These are phyloP conservation scores for Aureobasidium sp. DNA, from an alignment of 2,329 filamentous ascomycete species.

Conservation along the genomic window DNA sequence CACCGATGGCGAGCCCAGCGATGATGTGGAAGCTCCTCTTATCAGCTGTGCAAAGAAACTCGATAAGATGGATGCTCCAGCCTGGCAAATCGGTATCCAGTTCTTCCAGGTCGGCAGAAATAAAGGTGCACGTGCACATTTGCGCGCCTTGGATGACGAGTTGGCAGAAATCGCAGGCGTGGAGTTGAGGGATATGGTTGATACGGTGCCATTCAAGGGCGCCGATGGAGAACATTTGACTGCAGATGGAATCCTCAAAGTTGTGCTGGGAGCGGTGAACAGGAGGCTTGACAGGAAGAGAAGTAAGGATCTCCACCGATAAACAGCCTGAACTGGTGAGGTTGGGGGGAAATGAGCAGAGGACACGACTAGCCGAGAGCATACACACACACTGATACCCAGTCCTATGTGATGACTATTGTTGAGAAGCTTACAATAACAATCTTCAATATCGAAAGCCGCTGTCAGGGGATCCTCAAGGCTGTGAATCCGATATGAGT, in stretches of 20 bases:
- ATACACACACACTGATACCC: background rate
- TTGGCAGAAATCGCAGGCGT: conserved; percentile 47
- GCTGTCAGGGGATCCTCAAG: too few relatives aligned
- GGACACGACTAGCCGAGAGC: background rate
- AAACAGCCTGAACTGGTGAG: background rate
- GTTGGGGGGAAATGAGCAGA: too few relatives aligned
- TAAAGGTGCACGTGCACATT: conserved; percentile 51
- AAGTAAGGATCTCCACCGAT: conserved; percentile 22
- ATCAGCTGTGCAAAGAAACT: conserved; percentile 60
- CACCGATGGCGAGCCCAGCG: conserved; percentile 75
- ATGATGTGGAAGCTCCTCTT: conserved; percentile 68
- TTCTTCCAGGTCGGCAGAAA: conserved; percentile 92
- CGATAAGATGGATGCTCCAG: conserved; percentile 59
- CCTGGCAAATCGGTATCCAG: conserved; percentile 82
- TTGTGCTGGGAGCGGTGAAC: conserved; percentile 70
- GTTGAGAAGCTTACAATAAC: too few relatives aligned
- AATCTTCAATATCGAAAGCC: too few relatives aligned
- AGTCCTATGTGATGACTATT: background rate
- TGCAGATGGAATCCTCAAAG: conserved; percentile 68
- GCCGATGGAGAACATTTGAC: conserved; percentile 48
- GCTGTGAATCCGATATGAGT: too few relatives aligned
- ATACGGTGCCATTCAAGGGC: conserved; percentile 69
- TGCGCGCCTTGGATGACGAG: conserved; percentile 69
- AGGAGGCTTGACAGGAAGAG: conserved; percentile 51
- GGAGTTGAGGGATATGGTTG: conserved; percentile 75